Evolutionary conservation across 129 eudicot genomes (phyloP).

Genomic region (Cynara cardunculus): DNA sequence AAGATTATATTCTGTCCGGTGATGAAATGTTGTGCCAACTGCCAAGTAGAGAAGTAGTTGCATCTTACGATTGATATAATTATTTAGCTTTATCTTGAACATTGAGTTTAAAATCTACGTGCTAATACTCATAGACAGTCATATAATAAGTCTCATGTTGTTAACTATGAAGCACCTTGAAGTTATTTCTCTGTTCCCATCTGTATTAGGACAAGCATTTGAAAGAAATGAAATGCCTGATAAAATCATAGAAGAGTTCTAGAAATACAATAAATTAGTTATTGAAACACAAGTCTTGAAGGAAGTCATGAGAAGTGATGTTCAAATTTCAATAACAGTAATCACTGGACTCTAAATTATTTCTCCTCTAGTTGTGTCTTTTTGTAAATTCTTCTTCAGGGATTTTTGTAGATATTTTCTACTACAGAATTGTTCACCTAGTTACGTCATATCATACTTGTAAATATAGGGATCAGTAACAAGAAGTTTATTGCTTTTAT

Average conservation of each 20-base stretch:
- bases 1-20: neutral
- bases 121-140: neutral
- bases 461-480: too few relatives aligned
- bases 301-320: neutral
- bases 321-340: neutral
- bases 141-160: neutral
- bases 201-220: slow-evolving; percentile 3
- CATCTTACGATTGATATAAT: slow-evolving; percentile 7
- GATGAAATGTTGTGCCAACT: slow-evolving; percentile 10
- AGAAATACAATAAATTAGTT: neutral
- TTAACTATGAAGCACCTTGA: slow-evolving; percentile 7
- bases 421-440: neutral
- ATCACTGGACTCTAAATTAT: neutral
- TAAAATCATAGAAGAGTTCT: neutral
- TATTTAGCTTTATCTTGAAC: neutral
- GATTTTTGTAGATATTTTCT: neutral
- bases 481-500: too few relatives aligned
- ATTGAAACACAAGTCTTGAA: neutral
- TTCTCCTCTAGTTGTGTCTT: neutral
- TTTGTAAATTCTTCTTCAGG: neutral
- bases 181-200: neutral
- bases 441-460: neutral
- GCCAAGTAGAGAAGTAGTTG: slow-evolving; percentile 20
- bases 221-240: neutral
- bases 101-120: neutral